phyloP scores from a whole-genome alignment of 306 rosid species.

The Begonia peltatifolia region DNA sequence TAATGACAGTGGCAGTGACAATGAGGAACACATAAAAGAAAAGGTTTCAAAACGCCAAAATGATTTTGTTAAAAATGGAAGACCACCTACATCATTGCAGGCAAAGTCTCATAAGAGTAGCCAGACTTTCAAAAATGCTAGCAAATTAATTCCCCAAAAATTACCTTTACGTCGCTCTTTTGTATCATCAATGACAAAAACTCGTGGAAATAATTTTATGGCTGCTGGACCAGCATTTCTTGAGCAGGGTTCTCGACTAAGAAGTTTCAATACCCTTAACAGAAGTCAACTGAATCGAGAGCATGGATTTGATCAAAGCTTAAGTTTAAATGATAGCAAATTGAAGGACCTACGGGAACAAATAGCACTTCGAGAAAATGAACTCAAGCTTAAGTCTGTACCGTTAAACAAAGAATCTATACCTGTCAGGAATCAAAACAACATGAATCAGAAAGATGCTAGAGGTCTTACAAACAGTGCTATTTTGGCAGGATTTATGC shows the following conservation, averaged over 20 bases:
- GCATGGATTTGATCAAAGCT: conserved; percentile 34
- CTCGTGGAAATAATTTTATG: conserved; percentile 30
- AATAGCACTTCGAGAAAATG: conserved; percentile 83
- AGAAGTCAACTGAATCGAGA: conserved; percentile 31
- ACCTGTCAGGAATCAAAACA: conserved; percentile 32
- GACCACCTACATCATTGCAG: conserved; percentile 29
- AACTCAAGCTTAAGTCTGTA: conserved; percentile 60
- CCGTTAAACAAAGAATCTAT: conserved; percentile 53
- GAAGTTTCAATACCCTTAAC: conserved; percentile 28
- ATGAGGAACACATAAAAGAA: conserved; percentile 31
- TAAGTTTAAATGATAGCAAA: conserved; percentile 32
- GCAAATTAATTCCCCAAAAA: conserved; percentile 40
- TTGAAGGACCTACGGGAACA: conserved; percentile 91
- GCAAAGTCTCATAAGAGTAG: conserved; percentile 30
- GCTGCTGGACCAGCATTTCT: conserved; percentile 29
- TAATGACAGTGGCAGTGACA: conserved; percentile 76
- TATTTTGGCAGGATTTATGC: conserved; percentile 21
- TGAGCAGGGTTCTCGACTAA: conserved; percentile 39
- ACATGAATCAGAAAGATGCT: conserved; percentile 25
- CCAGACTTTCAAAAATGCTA: conserved; percentile 21
- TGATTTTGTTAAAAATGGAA: conserved; percentile 21
- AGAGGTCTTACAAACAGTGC: conserved; percentile 21
- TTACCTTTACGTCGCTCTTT: conserved; percentile 25
- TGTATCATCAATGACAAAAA: conserved; percentile 25
- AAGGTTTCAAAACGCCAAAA: conserved; percentile 25